These are phyloP conservation scores for Collybiopsis confluens DNA, from an alignment of 768 basidiomycete genomes.

Conservation along the genomic window DNA sequence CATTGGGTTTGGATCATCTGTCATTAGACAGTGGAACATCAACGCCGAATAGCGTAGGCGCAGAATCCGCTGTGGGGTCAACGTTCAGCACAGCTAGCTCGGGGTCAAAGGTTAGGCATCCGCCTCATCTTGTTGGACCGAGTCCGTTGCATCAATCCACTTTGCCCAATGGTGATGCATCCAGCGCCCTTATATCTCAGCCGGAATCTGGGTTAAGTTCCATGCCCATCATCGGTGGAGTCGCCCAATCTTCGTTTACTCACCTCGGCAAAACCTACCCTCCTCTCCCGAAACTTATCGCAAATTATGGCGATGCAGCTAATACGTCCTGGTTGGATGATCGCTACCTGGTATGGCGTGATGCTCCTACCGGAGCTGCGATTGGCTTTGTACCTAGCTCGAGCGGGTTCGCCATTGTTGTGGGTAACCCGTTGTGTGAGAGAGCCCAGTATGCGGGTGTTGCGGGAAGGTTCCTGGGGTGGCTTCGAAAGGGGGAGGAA, in stretches of 20 bases:
- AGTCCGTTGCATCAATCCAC: neutral
- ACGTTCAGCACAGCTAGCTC: neutral
- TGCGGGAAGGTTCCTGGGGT: neutral
- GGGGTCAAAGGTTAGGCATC: neutral
- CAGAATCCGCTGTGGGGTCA: neutral
- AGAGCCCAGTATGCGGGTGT: neutral
- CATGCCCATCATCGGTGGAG: no score
- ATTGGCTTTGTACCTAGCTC: neutral
- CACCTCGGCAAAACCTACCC: neutral
- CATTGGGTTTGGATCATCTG: no score
- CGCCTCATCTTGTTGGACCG: neutral
- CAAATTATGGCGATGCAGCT: constrained; percentile 6
- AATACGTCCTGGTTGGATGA: constrained; percentile 7
- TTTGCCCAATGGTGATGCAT: neutral
- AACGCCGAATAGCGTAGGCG: no score
- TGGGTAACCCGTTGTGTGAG: constrained; percentile 5
- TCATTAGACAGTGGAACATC: no score
- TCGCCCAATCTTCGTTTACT: no score
- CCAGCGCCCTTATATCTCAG: no score
- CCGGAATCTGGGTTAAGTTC: no score
- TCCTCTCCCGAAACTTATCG: neutral
- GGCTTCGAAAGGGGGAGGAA: neutral
- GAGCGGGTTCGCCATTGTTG: neutral
- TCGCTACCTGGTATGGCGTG: constrained; percentile 2
- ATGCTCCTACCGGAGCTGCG: neutral